Evolutionary conservation across 2,329 filamentous ascomycete species (phyloP).

Genomic region (Talaromyces sp.): DNA sequence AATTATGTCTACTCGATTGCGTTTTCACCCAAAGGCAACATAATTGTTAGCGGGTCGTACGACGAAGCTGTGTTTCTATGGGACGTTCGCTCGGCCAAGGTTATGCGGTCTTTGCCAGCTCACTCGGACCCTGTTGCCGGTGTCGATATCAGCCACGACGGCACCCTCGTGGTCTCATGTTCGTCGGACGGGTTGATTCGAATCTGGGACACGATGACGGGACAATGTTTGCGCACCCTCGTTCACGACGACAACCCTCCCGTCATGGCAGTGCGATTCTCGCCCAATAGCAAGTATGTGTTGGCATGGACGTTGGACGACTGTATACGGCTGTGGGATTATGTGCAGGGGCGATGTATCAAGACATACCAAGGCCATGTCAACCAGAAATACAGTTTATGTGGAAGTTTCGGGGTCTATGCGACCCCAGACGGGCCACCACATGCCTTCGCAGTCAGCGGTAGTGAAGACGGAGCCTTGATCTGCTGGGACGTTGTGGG

Average conservation of each 20-base stretch:
- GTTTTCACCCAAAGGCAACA: conserved; percentile 97
- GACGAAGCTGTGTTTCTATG: conserved; percentile 96
- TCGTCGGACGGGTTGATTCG: conserved; percentile 87
- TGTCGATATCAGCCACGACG: conserved; percentile 88
- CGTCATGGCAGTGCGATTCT: conserved; percentile 88
- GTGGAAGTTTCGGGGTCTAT: conserved; percentile 73
- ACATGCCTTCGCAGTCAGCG: conserved; percentile 66
- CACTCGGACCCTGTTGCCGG: conserved; percentile 93
- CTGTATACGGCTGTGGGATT: conserved; percentile 90
- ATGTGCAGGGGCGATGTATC: conserved; percentile 81
- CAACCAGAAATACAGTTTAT: conserved; percentile 80
- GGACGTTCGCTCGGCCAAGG: conserved; percentile 81
- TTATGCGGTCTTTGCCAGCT: conserved; percentile 87
- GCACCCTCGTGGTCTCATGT: conserved; percentile 86
- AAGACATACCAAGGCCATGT: conserved; percentile 95
- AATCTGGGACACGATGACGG: conserved; percentile 93
- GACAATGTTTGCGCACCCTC: conserved; percentile 88
- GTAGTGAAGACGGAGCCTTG: conserved; percentile 81
- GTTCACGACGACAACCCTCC: conserved; percentile 92
- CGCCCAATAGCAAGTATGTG: conserved; percentile 88
- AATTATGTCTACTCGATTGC: conserved; percentile 94
- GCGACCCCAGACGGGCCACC: conserved; percentile 29
- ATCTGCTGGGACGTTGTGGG: conserved; percentile 85
- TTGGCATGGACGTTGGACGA: conserved; percentile 88
- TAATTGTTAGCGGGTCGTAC: conserved; percentile 89